Evolutionary conservation across 108 stramenopile genomes (phyloP), one percentile per base, ranked within the genome.

Genomic region (Cyclotella distinguenda): DNA sequence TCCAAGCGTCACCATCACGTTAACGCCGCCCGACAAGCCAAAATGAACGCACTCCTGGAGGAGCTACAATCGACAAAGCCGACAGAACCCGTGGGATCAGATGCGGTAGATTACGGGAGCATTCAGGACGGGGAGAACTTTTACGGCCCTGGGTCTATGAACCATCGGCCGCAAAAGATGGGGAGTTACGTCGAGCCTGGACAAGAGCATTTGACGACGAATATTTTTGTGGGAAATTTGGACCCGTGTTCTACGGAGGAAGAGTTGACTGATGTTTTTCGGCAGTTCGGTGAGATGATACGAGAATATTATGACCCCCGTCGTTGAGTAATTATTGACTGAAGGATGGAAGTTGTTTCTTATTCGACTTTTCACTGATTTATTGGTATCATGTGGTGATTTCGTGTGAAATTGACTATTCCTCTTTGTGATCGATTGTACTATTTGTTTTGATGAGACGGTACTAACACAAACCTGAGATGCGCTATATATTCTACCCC

Each of bases 161-260:
- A 72, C 53, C 67, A 58, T 59, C 65, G 66, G 2, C 84, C 86
- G 0, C 66, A 78, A 23, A 87, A 84, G 67, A 75, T 78, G 56
- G 91, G 91, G 40, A 86, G 84, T 46, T 89, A 81, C 64, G 85
- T 86, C 0, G 72, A 85, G 35, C 87, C 88, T 15, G 84, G 76
- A 6, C 82, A 86, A 64, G 91, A 93, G 53, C 77, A 85, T 40
- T 63, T 86, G 53, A 93, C 91, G 6, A 88, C 88, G 13, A 93
- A 93, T 71, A 64, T 93, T 10, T 93, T 93, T 64, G 88, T 97
- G 9, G 94, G 94, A 4, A 95, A 93, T 77, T 72, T 95, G 48
- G 84, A 81, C 55, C 93, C 96, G 7, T 70, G 68, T 31, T 75
- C 91, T 9, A 94, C 96, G 1, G 96, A 97, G 82, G 94, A 94